Evolutionary conservation across 169 alveolate genomes (phyloP).

Genomic region (Plasmodium sp.): DNA sequence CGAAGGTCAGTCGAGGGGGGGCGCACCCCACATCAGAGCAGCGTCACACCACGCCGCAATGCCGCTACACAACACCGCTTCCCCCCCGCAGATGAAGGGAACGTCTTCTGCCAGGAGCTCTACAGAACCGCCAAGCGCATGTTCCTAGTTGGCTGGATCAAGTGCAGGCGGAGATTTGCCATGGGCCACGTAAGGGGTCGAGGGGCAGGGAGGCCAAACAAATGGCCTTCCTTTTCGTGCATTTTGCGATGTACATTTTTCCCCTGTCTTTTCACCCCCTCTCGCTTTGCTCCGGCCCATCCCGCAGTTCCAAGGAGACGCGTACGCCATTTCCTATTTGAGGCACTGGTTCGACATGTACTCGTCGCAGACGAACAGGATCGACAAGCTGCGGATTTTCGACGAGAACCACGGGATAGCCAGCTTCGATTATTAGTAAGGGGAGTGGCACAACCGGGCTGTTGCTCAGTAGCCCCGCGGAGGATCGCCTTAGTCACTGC

Average conservation of each 20-base stretch:
- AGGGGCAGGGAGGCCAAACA: not conserved
- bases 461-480: not conserved
- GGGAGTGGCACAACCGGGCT: not conserved
- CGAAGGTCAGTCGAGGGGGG: constrained; percentile 19
- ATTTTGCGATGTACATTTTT: not conserved
- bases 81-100: constrained; percentile 24
- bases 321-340: constrained; percentile 67
- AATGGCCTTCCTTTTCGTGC: not conserved
- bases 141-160: constrained; percentile 66
- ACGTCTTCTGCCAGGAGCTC: constrained; percentile 49
- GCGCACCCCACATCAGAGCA: not conserved
- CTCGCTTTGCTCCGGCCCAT: not conserved
- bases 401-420: constrained; percentile 70
- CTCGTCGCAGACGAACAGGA: constrained; percentile 22
- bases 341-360: constrained; percentile 69
- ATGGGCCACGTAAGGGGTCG: constrained; percentile 48
- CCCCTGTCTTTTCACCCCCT: not conserved
- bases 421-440: constrained; percentile 56
- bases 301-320: constrained; percentile 53
- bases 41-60: not conserved
- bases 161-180: constrained; percentile 56
- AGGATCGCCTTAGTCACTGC: not conserved
- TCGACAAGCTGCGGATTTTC: constrained; percentile 20
- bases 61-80: not conserved
- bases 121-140: constrained; percentile 55